Evolutionary conservation across 768 basidiomycete species (phyloP).

Genomic region (Grammothele lineata): DNA sequence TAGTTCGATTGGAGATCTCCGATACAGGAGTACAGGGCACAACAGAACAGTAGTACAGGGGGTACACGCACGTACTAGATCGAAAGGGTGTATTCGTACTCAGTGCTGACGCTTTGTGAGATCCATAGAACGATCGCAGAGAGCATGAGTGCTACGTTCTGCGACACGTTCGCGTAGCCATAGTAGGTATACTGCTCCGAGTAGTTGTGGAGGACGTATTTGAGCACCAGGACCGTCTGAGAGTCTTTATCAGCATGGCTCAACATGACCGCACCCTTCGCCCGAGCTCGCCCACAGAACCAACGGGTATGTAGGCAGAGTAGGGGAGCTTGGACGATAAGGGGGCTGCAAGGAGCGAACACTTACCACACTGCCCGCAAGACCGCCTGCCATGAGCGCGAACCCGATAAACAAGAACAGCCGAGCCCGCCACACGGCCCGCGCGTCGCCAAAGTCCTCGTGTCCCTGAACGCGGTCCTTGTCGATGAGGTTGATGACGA

Average conservation of each 20-base stretch:
- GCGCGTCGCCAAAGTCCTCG: slow-evolving; percentile 74
- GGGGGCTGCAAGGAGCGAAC: neutral
- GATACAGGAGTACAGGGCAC: neutral
- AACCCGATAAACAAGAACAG: slow-evolving; percentile 93
- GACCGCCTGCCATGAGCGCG: slow-evolving; percentile 93
- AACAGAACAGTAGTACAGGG: slow-evolving; percentile 1
- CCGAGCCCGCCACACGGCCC: slow-evolving; percentile 88
- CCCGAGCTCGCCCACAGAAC: neutral
- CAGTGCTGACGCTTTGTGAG: slow-evolving; percentile 77
- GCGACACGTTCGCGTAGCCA: slow-evolving; percentile 93
- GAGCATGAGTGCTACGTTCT: slow-evolving; percentile 82
- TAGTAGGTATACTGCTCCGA: slow-evolving; percentile 80
- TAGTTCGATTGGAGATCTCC: no score
- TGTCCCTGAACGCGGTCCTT: slow-evolving; percentile 84
- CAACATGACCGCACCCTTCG: neutral
- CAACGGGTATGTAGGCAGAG: neutral
- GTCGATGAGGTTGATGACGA: slow-evolving; percentile 92
- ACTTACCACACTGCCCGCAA: slow-evolving; percentile 95
- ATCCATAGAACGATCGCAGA: slow-evolving; percentile 90
- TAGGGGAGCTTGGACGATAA: neutral
- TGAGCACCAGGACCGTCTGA: slow-evolving; percentile 85
- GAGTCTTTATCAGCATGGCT: neutral
- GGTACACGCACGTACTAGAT: slow-evolving; percentile 18
- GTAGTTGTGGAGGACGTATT: slow-evolving; percentile 77
- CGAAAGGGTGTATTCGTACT: slow-evolving; percentile 88